A percentile compares a stretch with the other conserved stretches of the same genome.
Conservation (phyloP, 768 basidiomycete genomes). For the Cyclocybe cylindracea region DNA sequence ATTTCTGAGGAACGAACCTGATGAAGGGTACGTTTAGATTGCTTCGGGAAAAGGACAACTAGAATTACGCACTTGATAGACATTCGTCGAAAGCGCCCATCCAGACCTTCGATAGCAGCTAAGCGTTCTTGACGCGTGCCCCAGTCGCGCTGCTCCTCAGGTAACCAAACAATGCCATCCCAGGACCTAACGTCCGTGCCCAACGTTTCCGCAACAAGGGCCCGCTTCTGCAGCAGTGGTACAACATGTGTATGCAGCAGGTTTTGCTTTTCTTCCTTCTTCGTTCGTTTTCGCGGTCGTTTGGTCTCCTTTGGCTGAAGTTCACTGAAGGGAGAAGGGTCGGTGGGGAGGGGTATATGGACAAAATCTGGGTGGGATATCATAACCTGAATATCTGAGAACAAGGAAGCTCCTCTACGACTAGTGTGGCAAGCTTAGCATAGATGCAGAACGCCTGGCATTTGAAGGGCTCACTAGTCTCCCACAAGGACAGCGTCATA, state of each 20-base stretch:
- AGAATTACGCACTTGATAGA: constrained; percentile 35
- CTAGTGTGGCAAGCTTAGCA: constrained; percentile 26
- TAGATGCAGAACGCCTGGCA: background rate
- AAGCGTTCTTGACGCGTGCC: constrained; percentile 25
- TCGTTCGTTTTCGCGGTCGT: constrained; percentile 7
- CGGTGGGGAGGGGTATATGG: constrained; percentile 38
- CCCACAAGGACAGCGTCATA: constrained; percentile 55
- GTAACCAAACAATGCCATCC: constrained; percentile 55
- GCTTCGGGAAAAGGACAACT: background rate
- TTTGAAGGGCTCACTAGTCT: constrained; percentile 48
- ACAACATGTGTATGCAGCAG: constrained; percentile 36
- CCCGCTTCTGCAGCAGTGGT: constrained; percentile 41
- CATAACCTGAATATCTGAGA: constrained; percentile 42
- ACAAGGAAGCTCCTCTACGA: constrained; percentile 43
- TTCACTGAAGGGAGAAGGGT: constrained; percentile 15
- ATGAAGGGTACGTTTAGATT: constrained; percentile 2
- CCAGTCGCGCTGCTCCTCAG: constrained; percentile 24
- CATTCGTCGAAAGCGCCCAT: constrained; percentile 41
- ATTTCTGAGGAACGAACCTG: constrained; percentile 49
- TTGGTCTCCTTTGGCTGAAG: constrained; percentile 5
- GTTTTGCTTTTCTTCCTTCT: constrained; percentile 9
- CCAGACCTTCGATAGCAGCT: constrained; percentile 20
- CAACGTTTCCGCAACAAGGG: constrained; percentile 43
- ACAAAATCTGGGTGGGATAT: constrained; percentile 47
- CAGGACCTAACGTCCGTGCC: constrained; percentile 36